A percentile compares a stretch with the other conserved stretches of the same genome.
Conservation (phyloP, 2,329 filamentous ascomycete species). For the Arthrobotrys iridis region DNA sequence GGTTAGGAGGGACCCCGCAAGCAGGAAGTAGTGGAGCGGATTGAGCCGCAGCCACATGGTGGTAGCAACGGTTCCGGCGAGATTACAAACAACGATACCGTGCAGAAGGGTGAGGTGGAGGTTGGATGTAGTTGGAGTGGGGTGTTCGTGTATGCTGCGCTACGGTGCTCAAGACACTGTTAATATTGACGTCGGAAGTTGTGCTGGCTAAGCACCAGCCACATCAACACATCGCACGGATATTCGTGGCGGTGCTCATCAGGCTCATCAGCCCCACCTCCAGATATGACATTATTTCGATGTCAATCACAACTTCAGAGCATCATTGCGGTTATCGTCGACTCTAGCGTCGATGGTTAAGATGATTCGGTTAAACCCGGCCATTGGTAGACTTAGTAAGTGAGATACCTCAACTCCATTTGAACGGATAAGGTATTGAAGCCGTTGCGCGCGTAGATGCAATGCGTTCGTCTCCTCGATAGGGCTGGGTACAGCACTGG, state of each 20-base stretch:
- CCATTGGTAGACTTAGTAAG: not conserved
- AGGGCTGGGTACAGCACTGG: not conserved
- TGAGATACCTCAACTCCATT: not conserved
- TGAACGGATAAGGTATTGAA: not conserved
- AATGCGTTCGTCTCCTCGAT: not conserved
- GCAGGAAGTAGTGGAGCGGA: conserved; percentile 50
- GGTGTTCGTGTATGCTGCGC: conserved; percentile 19
- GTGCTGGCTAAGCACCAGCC: conserved; percentile 39
- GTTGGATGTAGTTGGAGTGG: conserved; percentile 28
- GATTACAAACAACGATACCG: conserved; percentile 6
- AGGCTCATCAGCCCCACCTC: not conserved
- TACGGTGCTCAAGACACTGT: not conserved
- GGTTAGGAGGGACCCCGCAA: conserved; percentile 63
- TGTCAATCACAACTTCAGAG: not conserved
- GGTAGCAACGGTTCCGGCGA: conserved; percentile 17
- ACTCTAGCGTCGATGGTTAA: not conserved
- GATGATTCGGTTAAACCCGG: conserved; percentile 18
- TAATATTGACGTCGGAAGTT: conserved; percentile 38
- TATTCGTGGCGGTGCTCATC: conserved; percentile 11
- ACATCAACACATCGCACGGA: conserved; percentile 25
- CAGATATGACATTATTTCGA: not conserved
- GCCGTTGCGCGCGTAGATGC: not conserved
- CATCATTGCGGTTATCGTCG: not conserved
- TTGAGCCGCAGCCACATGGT: conserved; percentile 51
- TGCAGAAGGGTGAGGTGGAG: conserved; percentile 18